These are phyloP conservation scores for Porcisia hertigi DNA, from an alignment of 208 protist genomes.

Conservation along the genomic window DNA sequence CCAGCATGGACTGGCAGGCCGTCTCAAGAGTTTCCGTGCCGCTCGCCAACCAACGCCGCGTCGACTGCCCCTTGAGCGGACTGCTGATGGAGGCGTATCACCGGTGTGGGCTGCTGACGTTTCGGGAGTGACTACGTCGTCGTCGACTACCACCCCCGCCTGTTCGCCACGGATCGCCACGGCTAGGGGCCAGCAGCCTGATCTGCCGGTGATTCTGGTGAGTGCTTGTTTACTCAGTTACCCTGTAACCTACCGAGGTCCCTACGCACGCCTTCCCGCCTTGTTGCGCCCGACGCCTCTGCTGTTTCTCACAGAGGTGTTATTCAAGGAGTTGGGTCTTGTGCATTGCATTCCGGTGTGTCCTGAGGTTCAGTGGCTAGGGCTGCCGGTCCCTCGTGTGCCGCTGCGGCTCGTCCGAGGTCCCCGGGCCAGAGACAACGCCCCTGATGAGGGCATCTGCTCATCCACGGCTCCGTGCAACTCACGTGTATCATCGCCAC, in stretches of 20 bases:
- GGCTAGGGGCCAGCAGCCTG: background rate
- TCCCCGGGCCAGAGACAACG: background rate
- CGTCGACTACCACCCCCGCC: background rate
- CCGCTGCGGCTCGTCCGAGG: slow-evolving; percentile 47
- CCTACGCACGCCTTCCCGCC: background rate
- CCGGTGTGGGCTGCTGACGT: background rate
- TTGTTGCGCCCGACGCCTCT: slow-evolving; percentile 25
- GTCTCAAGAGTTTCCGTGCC: slow-evolving; percentile 16
- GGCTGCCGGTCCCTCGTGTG: slow-evolving; percentile 52
- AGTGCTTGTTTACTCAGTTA: slow-evolving; percentile 75
- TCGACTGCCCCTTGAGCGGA: background rate
- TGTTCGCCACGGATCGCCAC: background rate
- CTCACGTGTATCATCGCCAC: background rate
- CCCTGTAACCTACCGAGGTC: slow-evolving; percentile 53
- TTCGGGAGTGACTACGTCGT: background rate
- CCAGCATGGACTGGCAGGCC: slow-evolving; percentile 15
- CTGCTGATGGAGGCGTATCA: background rate
- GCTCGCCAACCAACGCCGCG: slow-evolving; percentile 22
- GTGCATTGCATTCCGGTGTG: slow-evolving; percentile 64
- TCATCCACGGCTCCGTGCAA: slow-evolving; percentile 3
- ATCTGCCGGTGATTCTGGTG: slow-evolving; percentile 52
- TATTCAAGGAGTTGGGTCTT: slow-evolving; percentile 34
- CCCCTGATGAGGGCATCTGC: background rate
- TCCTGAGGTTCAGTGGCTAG: slow-evolving; percentile 77
- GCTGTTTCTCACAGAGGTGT: slow-evolving; percentile 46